These are phyloP conservation scores for Emergomyces africanus DNA, from an alignment of 2,329 filamentous ascomycete genomes.

Conservation along the genomic window DNA sequence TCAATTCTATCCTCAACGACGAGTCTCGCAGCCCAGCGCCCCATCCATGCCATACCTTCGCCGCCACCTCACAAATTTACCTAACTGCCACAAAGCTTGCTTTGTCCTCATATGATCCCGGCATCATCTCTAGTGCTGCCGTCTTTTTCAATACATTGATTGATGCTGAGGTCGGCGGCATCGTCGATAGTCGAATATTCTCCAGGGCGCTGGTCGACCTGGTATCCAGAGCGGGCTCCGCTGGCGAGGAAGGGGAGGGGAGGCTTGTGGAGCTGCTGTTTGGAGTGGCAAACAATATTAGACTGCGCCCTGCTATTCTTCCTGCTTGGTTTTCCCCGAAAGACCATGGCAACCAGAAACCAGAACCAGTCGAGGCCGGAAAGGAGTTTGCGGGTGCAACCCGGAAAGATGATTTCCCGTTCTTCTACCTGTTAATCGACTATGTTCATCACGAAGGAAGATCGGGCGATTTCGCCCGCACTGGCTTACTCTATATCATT, in stretches of 20 bases:
- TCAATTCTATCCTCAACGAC: conserved; percentile 63
- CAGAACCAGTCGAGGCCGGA: conserved; percentile 30
- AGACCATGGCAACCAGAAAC: conserved; percentile 25
- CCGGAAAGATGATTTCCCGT: conserved; percentile 81
- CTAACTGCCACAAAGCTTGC: conserved; percentile 82
- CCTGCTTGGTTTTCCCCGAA: conserved; percentile 78
- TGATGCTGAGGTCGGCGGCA: conserved; percentile 92
- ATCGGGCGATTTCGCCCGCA: conserved; percentile 89
- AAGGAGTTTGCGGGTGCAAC: conserved; percentile 70
- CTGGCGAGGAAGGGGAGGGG: conserved; percentile 71
- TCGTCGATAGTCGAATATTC: conserved; percentile 76
- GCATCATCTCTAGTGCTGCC: conserved; percentile 72
- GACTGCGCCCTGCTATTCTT: conserved; percentile 73
- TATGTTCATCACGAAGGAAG: conserved; percentile 94
- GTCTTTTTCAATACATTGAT: conserved; percentile 82
- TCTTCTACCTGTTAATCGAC: conserved; percentile 92
- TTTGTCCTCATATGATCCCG: conserved; percentile 69
- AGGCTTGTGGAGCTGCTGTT: conserved; percentile 88
- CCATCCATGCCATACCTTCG: conserved; percentile 83
- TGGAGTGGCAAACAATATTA: conserved; percentile 91
- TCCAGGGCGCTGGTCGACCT: conserved; percentile 79
- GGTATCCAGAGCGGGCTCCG: conserved; percentile 54
- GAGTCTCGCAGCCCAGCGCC: conserved; percentile 79
- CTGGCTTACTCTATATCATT: conserved; percentile 87
- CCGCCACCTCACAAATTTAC: conserved; percentile 76